Percentiles rank a stretch among this genome's conserved stretches.
Conservation (phyloP, 1,284 basidiomycete species). For the Ustilago shanxiensis region DNA sequence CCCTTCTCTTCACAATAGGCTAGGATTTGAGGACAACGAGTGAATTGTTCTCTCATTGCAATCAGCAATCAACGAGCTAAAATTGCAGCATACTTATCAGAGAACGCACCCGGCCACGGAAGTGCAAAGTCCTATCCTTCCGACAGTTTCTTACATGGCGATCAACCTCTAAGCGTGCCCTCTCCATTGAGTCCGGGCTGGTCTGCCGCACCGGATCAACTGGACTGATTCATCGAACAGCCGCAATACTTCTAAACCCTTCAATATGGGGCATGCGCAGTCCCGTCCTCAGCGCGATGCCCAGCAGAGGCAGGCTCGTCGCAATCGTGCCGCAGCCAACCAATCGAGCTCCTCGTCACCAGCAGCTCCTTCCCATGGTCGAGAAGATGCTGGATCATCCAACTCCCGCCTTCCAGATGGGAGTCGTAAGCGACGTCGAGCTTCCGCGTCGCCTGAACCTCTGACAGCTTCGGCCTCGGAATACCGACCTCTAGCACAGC, state of each 20-base stretch:
- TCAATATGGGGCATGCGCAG: slow-evolving; percentile 39
- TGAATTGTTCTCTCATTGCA: too few species aligned
- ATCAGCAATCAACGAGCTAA: too few species aligned
- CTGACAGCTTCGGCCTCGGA: not conserved
- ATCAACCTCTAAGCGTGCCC: not conserved
- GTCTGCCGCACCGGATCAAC: not conserved
- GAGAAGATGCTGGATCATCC: not conserved
- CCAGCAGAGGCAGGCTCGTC: slow-evolving; percentile 6
- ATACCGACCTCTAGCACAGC: slow-evolving; percentile 7
- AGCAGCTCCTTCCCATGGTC: not conserved
- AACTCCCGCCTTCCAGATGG: not conserved
- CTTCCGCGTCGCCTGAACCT: slow-evolving; percentile 5
- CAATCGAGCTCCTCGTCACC: slow-evolving; percentile 1
- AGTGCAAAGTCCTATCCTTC: too few species aligned
- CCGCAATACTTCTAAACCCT: not conserved
- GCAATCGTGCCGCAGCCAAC: not conserved
- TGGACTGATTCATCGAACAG: not conserved
- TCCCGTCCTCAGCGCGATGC: slow-evolving; percentile 27
- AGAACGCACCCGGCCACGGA: too few species aligned
- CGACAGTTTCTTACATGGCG: slow-evolving; percentile 21
- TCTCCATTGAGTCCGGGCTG: not conserved
- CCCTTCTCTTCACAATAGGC: too few species aligned
- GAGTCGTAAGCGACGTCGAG: slow-evolving; percentile 31
- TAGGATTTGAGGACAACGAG: too few species aligned
- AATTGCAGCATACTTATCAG: too few species aligned